Conservation (phyloP, 1,284 basidiomycete species). For the Malassezia furfur region DNA sequence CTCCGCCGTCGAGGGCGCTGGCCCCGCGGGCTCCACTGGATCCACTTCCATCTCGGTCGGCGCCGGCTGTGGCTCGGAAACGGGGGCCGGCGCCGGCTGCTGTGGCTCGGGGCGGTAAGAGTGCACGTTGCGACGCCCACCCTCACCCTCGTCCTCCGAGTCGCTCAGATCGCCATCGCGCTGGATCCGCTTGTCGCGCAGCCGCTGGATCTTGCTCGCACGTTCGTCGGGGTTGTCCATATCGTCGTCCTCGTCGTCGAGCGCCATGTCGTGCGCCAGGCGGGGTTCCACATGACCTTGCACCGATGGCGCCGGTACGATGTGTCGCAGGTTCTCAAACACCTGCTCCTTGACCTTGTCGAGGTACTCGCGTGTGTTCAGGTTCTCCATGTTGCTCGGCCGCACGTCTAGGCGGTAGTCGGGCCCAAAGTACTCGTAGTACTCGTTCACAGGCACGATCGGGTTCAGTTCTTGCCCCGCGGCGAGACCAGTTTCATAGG, state of each 20-base stretch:
- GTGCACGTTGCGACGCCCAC: constrained; percentile 4
- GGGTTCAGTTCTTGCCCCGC: constrained; percentile 84
- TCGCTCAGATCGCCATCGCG: constrained; percentile 32
- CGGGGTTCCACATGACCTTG: constrained; percentile 42
- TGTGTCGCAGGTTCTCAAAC: constrained; percentile 56
- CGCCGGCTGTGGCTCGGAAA: too few relatives aligned
- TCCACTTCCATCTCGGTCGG: neutral
- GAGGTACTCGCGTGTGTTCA: constrained; percentile 85
- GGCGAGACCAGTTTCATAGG: constrained; percentile 92
- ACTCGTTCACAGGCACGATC: constrained; percentile 54
- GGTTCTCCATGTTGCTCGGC: constrained; percentile 87
- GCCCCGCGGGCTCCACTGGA: neutral
- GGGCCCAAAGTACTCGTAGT: constrained; percentile 98
- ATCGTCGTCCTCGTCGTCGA: constrained; percentile 26
- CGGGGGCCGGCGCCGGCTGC: too few relatives aligned
- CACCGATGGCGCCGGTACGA: constrained; percentile 32
- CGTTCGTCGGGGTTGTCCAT: constrained; percentile 23
- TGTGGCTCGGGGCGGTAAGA: neutral
- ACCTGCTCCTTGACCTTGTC: constrained; percentile 86
- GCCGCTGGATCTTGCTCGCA: constrained; percentile 24
- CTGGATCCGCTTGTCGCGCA: constrained; percentile 23
- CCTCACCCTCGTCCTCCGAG: constrained; percentile 32
- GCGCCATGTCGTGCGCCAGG: constrained; percentile 20
- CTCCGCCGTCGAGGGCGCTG: too few relatives aligned
- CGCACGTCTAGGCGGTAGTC: constrained; percentile 95